A percentile compares a stretch with the other conserved stretches of the same genome.
Conservation (phyloP, 2,329 filamentous ascomycete genomes). For the Ramichloridium luteum region DNA sequence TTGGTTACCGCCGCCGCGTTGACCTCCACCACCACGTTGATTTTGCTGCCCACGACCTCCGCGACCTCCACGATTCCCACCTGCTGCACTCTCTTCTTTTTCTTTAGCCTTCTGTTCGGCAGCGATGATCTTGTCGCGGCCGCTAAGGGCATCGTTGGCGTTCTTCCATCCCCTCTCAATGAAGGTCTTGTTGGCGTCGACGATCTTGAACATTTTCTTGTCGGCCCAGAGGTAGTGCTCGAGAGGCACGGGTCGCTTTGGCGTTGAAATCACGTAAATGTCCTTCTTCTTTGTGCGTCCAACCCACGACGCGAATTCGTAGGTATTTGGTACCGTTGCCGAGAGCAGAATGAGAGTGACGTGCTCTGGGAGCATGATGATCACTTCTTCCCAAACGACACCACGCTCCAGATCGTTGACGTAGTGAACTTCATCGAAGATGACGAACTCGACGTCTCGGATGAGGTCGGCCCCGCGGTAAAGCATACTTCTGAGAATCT, state of each 20-base stretch:
- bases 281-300: slow-evolving; percentile 96
- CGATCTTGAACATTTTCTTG: slow-evolving; percentile 87
- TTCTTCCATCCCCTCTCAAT: slow-evolving; percentile 90
- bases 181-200: slow-evolving; percentile 84
- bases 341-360: slow-evolving; percentile 91
- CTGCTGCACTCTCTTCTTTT: slow-evolving; percentile 36
- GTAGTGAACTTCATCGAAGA: slow-evolving; percentile 98
- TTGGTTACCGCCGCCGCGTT: slow-evolving; percentile 32
- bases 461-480: slow-evolving; percentile 94
- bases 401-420: slow-evolving; percentile 93
- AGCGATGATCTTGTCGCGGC: slow-evolving; percentile 62
- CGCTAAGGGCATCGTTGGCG: slow-evolving; percentile 69
- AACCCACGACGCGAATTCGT: slow-evolving; percentile 98
- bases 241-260: slow-evolving; percentile 84
- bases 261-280: slow-evolving; percentile 96
- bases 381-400: slow-evolving; percentile 98
- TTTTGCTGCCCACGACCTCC: slow-evolving; percentile 41
- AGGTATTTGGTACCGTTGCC: slow-evolving; percentile 91
- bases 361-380: slow-evolving; percentile 97
- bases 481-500: slow-evolving; percentile 95
- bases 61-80: slow-evolving; percentile 40
- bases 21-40: slow-evolving; percentile 35
- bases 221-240: slow-evolving; percentile 95
- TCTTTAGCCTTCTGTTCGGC: slow-evolving; percentile 32
- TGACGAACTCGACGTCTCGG: slow-evolving; percentile 94